These are phyloP conservation scores for Cyanodermella asteris DNA, from an alignment of 2,329 filamentous ascomycete species.

Conservation along the genomic window DNA sequence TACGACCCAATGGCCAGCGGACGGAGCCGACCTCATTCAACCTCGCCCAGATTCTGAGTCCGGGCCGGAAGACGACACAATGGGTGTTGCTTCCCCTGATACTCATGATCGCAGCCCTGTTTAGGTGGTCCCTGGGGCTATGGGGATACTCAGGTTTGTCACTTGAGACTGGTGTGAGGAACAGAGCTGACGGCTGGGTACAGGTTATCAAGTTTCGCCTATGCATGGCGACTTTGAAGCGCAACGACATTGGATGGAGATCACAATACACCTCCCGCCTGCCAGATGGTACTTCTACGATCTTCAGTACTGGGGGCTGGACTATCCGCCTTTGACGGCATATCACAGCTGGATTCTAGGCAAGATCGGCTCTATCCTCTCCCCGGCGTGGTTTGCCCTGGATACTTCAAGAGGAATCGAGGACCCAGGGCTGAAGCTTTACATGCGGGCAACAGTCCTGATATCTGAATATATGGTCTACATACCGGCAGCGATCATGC, in stretches of 20 bases:
- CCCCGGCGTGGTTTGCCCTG: constrained; percentile 73
- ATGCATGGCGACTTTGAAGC: constrained; percentile 97
- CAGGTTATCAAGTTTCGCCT: constrained; percentile 59
- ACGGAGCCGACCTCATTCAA: no score
- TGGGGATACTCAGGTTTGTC: constrained; percentile 77
- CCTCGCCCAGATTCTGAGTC: constrained; percentile 93
- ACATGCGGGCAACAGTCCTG: constrained; percentile 84
- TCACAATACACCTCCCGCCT: constrained; percentile 70
- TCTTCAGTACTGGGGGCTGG: constrained; percentile 88
- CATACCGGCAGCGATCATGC: constrained; percentile 65
- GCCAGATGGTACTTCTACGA: constrained; percentile 98
- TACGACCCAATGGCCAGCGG: no score
- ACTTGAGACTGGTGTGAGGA: constrained; percentile 1
- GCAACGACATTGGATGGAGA: constrained; percentile 96
- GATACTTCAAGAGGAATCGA: constrained; percentile 64
- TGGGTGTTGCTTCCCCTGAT: constrained; percentile 80
- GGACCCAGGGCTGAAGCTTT: constrained; percentile 63
- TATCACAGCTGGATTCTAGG: constrained; percentile 97
- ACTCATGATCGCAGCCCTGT: constrained; percentile 74
- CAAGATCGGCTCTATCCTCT: constrained; percentile 55
- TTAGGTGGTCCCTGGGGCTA: constrained; percentile 75
- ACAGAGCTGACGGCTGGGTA: constrained; percentile 5
- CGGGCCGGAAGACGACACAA: constrained; percentile 58
- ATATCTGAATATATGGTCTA: constrained; percentile 81
- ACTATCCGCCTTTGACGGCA: constrained; percentile 91